Percentiles rank a stretch among this genome's conserved stretches.
These are phyloP conservation scores for Calycina herbarum DNA, from an alignment of 2,329 filamentous ascomycete genomes.

Conservation along the genomic window DNA sequence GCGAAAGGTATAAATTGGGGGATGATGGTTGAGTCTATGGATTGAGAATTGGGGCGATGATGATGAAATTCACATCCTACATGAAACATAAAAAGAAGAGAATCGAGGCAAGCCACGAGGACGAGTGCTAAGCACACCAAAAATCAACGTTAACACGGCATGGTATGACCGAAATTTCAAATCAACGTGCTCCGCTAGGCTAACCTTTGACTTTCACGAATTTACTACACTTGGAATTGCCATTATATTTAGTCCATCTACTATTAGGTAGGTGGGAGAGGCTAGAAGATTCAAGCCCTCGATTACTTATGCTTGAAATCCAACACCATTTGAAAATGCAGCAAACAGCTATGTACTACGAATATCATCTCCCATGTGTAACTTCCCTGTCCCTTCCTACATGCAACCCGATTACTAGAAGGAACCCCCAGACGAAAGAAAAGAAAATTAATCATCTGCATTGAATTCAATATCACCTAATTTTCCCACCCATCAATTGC, in stretches of 20 bases:
- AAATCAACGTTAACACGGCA: not conserved
- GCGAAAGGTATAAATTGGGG: conserved; percentile 67
- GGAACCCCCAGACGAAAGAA: not conserved
- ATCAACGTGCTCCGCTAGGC: not conserved
- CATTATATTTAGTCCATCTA: too few species aligned
- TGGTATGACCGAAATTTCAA: not conserved
- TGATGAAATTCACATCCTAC: not conserved
- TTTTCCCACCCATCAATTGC: not conserved
- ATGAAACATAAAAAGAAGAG: not conserved
- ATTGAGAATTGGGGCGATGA: not conserved
- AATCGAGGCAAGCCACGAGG: not conserved
- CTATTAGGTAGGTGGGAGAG: not conserved
- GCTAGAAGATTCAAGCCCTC: not conserved
- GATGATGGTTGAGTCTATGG: not conserved
- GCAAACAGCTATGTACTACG: conserved; percentile 1
- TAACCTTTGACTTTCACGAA: not conserved
- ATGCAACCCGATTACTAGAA: not conserved
- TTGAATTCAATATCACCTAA: conserved; percentile 1
- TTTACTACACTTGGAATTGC: too few species aligned
- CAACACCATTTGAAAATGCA: conserved; percentile 2
- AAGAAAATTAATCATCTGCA: not conserved
- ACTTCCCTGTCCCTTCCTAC: not conserved
- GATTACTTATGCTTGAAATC: not conserved
- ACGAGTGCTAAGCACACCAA: not conserved
- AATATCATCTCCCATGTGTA: not conserved